phyloP scores from a whole-genome alignment of 2,329 filamentous ascomycete species.

The Helotiales sp. region DNA sequence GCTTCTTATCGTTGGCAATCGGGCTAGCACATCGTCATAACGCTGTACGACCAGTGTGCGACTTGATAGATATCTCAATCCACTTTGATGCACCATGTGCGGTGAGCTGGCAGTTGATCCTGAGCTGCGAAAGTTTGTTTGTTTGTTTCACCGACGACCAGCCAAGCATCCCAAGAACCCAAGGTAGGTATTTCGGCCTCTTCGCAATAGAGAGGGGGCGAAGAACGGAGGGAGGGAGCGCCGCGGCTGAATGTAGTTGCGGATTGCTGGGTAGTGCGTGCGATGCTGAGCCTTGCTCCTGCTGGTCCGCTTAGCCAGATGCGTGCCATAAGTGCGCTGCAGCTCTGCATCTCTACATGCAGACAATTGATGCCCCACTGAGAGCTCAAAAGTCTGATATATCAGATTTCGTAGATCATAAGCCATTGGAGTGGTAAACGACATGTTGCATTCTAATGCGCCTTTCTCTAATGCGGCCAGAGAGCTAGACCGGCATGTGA shows the following conservation, averaged over 20 bases:
- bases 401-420: slow-evolving; percentile 29
- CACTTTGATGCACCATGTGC: slow-evolving; percentile 20
- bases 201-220: slow-evolving; percentile 8
- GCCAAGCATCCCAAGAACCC: slow-evolving; percentile 1
- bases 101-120: slow-evolving; percentile 20
- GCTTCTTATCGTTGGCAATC: slow-evolving; percentile 18
- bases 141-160: background rate
- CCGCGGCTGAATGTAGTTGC: slow-evolving; percentile 13
- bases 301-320: slow-evolving; percentile 10
- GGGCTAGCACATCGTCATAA: background rate
- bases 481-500: slow-evolving; percentile 20
- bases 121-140: background rate
- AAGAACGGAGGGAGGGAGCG: slow-evolving; percentile 12
- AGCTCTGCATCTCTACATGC: slow-evolving; percentile 12
- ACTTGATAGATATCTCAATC: slow-evolving; percentile 8
- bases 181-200: slow-evolving; percentile 15
- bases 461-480: slow-evolving; percentile 10
- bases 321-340: slow-evolving; percentile 15
- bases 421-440: slow-evolving; percentile 23
- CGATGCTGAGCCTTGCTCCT: slow-evolving; percentile 4
- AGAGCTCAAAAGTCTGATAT: slow-evolving; percentile 12
- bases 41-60: slow-evolving; percentile 1
- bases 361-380: slow-evolving; percentile 25
- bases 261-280: background rate
- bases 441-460: slow-evolving; percentile 20